phyloP scores from a whole-genome alignment of 129 eudicot genomes.

The Oenanthe sinensis region DNA sequence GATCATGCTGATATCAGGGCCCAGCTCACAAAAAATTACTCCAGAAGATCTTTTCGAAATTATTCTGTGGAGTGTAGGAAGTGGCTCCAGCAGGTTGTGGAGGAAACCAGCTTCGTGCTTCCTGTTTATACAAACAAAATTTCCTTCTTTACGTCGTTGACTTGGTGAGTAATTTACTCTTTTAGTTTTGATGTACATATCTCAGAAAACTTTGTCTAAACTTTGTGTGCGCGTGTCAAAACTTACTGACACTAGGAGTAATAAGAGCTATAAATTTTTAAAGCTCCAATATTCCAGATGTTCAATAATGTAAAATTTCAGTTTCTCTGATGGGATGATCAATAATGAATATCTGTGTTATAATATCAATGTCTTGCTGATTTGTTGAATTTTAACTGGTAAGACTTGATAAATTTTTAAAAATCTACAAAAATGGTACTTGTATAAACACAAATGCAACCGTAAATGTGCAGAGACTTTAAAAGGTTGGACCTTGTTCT shows the following conservation, averaged over 20 bases:
- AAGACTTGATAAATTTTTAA: background rate
- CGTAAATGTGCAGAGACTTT: background rate
- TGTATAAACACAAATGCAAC: background rate
- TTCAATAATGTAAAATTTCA: background rate
- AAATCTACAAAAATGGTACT: background rate
- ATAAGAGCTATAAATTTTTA: conserved; percentile 1
- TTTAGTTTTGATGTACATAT: background rate
- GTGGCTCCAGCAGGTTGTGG: background rate
- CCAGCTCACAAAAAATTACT: background rate
- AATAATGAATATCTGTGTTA: conserved; percentile 4
- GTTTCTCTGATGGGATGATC: background rate
- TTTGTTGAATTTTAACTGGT: background rate
- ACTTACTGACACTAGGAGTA: conserved; percentile 6
- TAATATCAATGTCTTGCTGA: background rate
- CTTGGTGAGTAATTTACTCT: background rate
- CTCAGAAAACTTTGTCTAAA: background rate
- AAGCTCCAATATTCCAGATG: conserved; percentile 4
- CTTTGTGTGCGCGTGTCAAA: conserved; percentile 1
- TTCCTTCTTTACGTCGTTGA: background rate
- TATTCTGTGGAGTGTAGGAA: background rate
- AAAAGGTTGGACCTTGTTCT: background rate
- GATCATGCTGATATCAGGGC: background rate
- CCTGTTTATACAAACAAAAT: background rate
- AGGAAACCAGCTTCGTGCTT: background rate
- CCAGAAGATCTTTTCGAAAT: background rate